Conservation (phyloP, 257 asterid species). For the Coffea eugenioides region DNA sequence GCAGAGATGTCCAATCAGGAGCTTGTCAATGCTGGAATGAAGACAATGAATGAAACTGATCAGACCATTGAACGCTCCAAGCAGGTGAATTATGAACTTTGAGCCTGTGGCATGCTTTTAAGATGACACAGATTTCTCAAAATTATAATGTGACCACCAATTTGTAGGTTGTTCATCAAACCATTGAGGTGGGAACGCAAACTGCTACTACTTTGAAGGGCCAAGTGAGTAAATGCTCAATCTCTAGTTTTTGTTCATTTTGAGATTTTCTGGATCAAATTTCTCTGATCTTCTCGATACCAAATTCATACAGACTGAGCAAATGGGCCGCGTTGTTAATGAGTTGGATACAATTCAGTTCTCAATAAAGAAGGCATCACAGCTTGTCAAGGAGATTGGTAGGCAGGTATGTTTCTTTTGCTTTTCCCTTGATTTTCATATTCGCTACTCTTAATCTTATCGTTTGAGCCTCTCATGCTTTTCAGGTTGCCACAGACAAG, state of each 20-base stretch:
- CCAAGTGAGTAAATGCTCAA: slow-evolving; percentile 56
- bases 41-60: slow-evolving; percentile 95
- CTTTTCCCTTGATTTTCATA: background rate
- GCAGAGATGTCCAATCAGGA: slow-evolving; percentile 97
- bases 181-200: slow-evolving; percentile 91
- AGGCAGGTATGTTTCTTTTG: slow-evolving; percentile 59
- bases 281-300: slow-evolving; percentile 10
- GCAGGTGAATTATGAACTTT: slow-evolving; percentile 51
- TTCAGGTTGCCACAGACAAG: slow-evolving; percentile 94
- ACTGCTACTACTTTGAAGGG: slow-evolving; percentile 94
- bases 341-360: slow-evolving; percentile 95
- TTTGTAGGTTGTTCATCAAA: slow-evolving; percentile 92
- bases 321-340: slow-evolving; percentile 98
- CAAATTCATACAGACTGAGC: slow-evolving; percentile 66
- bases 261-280: slow-evolving; percentile 15
- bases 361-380: slow-evolving; percentile 92
- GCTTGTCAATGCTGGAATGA: slow-evolving; percentile 75
- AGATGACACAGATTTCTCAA: slow-evolving; percentile 9
- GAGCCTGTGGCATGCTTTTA: slow-evolving; percentile 14
- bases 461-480: slow-evolving; percentile 20
- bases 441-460: slow-evolving; percentile 12
- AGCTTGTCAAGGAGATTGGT: slow-evolving; percentile 98
- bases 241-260: slow-evolving; percentile 10
- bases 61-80: slow-evolving; percentile 98
- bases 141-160: slow-evolving; percentile 23